Percentiles rank a stretch among this genome's conserved stretches.
phyloP scores from a whole-genome alignment of 2,329 filamentous ascomycete genomes.

The Zymoseptoria brevis region DNA sequence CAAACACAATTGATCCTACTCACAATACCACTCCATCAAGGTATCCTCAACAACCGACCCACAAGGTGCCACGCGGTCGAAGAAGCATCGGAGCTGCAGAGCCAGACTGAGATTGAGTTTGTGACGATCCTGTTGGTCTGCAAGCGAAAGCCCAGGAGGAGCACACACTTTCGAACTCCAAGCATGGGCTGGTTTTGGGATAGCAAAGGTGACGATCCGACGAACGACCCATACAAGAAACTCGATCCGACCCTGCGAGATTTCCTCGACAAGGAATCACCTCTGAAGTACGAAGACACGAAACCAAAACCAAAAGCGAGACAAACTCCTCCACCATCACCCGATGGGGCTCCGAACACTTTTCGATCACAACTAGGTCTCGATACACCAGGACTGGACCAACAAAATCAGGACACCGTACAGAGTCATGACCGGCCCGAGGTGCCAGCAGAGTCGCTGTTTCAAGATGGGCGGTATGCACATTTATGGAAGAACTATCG shows the following conservation, averaged over 20 bases:
- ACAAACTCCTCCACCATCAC: conserved; percentile 18
- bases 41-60: neutral
- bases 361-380: conserved; percentile 27
- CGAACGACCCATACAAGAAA: conserved; percentile 59
- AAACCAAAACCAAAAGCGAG: conserved; percentile 3
- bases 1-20: neutral
- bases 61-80: neutral
- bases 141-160: too few relatives aligned
- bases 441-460: conserved; percentile 50
- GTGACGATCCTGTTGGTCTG: too few relatives aligned
- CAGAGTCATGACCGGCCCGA: conserved; percentile 27
- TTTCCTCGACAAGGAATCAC: conserved; percentile 76
- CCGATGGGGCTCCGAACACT: conserved; percentile 23
- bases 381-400: conserved; percentile 15
- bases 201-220: conserved; percentile 34
- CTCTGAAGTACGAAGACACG: conserved; percentile 53
- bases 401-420: conserved; percentile 14
- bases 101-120: neutral
- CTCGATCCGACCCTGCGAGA: conserved; percentile 78
- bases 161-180: neutral
- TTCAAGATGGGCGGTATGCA: conserved; percentile 65
- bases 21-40: neutral
- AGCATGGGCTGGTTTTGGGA: conserved; percentile 60
- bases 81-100: neutral
- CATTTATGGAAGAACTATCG: conserved; percentile 90